Base-by-base conservation (phyloP, 202 grass and related monocot genomes). In the Dendrocalamus latiflorus region DNA sequence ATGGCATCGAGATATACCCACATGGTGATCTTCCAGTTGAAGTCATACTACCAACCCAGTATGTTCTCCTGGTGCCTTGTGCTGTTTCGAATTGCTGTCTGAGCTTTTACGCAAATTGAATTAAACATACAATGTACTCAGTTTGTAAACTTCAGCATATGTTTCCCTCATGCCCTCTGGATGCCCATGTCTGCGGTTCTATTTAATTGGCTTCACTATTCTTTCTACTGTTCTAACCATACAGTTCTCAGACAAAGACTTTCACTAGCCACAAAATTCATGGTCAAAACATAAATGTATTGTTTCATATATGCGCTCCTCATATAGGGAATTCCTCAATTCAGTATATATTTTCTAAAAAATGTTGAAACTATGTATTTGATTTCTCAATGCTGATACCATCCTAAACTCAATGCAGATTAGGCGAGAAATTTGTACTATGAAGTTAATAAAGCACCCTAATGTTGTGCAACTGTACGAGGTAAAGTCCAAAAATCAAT, bases 391-490 rank as follows among this genome's bases (percentile, higher is more conserved):
- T 80, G 42, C 78, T 91, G 48, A 79, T 55, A 75, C 43, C 8
- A 39, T 78, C 72, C n/a, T 82, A 24, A 77, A 80, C 58, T 85
- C 47, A 65, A 81, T 91, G 89, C 91, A 97, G 94, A 97, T 97
- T 80, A 91, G 87, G 81, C 81, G 94, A 34, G 94, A 97, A 79
- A 97, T 97, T 73, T 93, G 91, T 37, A 97, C 88, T 30, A 97
- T 97, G 94, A 97, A 97, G 84, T 82, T 93, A 88, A 81, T 97
- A 79, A 88, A 82, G 63, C 94, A 97, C 90, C 94, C 94, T 84
- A 89, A 94, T 90, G 89, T 97, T 84, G 94, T 97, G 64, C 67
- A 85, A 43, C 86, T 94, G 24, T 81, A 89, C 70, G 94, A 97
- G 94, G 94, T 97, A 73, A 80, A 64, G 76, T 88, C 53, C 18